Evolutionary conservation across 495 filamentous ascomycete species (phyloP), one percentile per base, ranked within the genome.

Genomic region (Usnea hakonensis): DNA sequence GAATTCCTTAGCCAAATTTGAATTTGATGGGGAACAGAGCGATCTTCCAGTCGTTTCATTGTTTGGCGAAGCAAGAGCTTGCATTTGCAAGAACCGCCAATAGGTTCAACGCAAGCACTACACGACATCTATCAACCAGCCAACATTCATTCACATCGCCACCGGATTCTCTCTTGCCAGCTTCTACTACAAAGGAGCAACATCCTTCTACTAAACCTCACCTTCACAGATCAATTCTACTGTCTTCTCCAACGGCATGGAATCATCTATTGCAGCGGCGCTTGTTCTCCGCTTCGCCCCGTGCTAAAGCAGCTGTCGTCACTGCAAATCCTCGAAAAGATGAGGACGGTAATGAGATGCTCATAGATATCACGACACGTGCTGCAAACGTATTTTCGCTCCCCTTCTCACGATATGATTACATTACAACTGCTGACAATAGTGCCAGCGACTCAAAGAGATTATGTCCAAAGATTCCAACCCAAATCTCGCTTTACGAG

Each of bases 321-420:
- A 65, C 84, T 28, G 71, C 77, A 65, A 91, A 92, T 69, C 87
- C 87, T 0, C 79, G 83, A 60, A 78, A 79, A 40, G 86, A 87
- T 70, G 88, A 91, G 10, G 82, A 90, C 46, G 92, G 92, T n/a
- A 87, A 91, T 43, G 78, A 87, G 43, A 89, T 96, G 83, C 77
- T 75, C 67, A 79, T 97, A 33, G 82, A 84, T 57, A 92, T 97
- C 58, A 94, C 91, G 2, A 81, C 85, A 21, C 81, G 91, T 46
- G 94, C 94, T 30, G 81, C 88, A 36, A 83, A 88, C 73, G 90
- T 93, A 81, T 62, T 82, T 77, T 59, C 36, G 58, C 9, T 35
- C 55, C 43, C 53, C 46, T 62, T 43, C 54, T 16, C 19, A 35
- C 23, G 63, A 17, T 41, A 53, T 62, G 55, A 53, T 28, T 8